Evolutionary conservation across 2,329 filamentous ascomycete species (phyloP).

Genomic region (Botrytis medusae): DNA sequence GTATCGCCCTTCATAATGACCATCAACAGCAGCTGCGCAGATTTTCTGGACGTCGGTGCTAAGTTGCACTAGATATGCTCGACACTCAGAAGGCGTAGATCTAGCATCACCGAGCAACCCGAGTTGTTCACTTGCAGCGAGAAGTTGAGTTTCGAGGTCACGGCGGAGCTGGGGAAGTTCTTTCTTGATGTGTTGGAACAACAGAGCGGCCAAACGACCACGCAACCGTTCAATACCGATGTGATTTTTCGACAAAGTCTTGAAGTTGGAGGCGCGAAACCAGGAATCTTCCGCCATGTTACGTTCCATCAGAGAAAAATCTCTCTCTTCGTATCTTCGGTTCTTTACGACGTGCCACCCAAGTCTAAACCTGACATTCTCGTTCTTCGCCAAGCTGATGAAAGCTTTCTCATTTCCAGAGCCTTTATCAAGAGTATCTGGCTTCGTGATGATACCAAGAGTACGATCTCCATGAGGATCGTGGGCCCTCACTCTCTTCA

Average conservation of each 20-base stretch:
- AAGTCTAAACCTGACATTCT: slow-evolving; percentile 44
- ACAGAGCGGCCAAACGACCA: slow-evolving; percentile 31
- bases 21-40: slow-evolving; percentile 39
- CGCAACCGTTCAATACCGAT: slow-evolving; percentile 36
- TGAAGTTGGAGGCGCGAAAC: slow-evolving; percentile 37
- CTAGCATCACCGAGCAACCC: slow-evolving; percentile 26
- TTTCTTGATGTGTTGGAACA: slow-evolving; percentile 40
- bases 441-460: slow-evolving; percentile 50
- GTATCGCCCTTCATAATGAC: slow-evolving; percentile 39
- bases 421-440: slow-evolving; percentile 42
- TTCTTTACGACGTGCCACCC: slow-evolving; percentile 53
- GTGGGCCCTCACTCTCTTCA: slow-evolving; percentile 41
- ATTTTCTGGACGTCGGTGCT: slow-evolving; percentile 37
- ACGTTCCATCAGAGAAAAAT: slow-evolving; percentile 34
- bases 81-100: slow-evolving; percentile 29
- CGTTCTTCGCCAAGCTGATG: slow-evolving; percentile 43
- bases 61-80: slow-evolving; percentile 34
- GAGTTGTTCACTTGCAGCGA: slow-evolving; percentile 17
- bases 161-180: slow-evolving; percentile 35
- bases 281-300: slow-evolving; percentile 31
- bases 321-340: slow-evolving; percentile 43
- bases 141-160: slow-evolving; percentile 29
- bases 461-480: slow-evolving; percentile 42
- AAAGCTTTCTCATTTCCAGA: slow-evolving; percentile 43
- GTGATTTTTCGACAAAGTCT: slow-evolving; percentile 27